These are phyloP conservation scores for Tricholoma flavovirens DNA, from an alignment of 768 basidiomycete species.

Conservation along the genomic window DNA sequence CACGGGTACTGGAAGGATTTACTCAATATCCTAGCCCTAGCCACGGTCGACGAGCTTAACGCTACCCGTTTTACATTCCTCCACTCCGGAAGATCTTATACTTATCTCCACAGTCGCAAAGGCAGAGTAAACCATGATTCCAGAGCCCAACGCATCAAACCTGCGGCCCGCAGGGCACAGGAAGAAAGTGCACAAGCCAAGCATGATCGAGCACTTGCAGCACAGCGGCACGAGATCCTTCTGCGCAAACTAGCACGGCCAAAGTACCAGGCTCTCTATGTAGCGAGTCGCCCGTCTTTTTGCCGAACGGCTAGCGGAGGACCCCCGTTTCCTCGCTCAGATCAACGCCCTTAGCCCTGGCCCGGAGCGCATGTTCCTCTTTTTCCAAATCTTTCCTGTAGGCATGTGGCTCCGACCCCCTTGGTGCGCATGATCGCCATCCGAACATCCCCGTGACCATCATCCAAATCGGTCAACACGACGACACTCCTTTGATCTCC, in stretches of 20 bases:
- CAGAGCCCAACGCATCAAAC: conserved; percentile 19
- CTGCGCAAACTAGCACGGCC: conserved; percentile 37
- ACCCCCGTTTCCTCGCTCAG: conserved; percentile 36
- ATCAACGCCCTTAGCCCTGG: conserved; percentile 28
- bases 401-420: conserved; percentile 69
- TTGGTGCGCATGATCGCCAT: conserved; percentile 51
- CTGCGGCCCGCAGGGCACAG: conserved; percentile 13
- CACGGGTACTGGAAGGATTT: conserved; percentile 80
- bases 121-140: conserved; percentile 8
- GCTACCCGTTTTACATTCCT: conserved; percentile 22
- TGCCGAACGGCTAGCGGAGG: conserved; percentile 42
- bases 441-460: conserved; percentile 66
- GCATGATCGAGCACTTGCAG: conserved; percentile 16
- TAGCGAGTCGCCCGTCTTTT: conserved; percentile 60
- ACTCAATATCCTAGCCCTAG: conserved; percentile 60
- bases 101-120: conserved; percentile 7
- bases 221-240: conserved; percentile 30
- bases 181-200: conserved; percentile 18
- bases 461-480: conserved; percentile 42
- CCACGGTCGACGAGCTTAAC: conserved; percentile 45
- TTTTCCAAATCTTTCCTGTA: conserved; percentile 47
- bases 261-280: conserved; percentile 57
- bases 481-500: conserved; percentile 21
- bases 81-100: conserved; percentile 18
- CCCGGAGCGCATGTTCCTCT: conserved; percentile 23